Evolutionary conservation across 108 stramenopile genomes (phyloP), one percentile per base, ranked within the genome.

Genomic region (Halocafeteria seosinensis): DNA sequence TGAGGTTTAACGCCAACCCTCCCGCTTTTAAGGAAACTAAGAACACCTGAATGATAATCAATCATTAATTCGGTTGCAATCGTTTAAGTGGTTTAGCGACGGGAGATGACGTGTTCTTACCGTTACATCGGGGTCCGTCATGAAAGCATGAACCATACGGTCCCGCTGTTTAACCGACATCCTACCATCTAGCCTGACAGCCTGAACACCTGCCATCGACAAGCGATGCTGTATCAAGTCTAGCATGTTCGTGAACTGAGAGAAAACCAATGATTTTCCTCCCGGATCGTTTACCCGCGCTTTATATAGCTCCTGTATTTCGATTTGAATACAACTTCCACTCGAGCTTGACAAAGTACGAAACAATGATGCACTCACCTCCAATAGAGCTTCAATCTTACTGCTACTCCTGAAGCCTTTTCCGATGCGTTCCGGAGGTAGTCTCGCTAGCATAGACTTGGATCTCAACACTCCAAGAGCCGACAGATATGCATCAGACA

Each of bases 261-360:
- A 87, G 68, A 99, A 99, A 0, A 99, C 92, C 36, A 99, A 85
- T 1, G 91, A 92, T 75, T 99, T 99, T 68, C 79, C 81, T 12
- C 91, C 88, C 0, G 87, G 88, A 63, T 90, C 89, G n/a, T 71
- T 70, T 51, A 73, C 65, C 29, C 86, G 76, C 91, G 92, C 91
- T 25, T 58, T 62, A 32, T 90, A 76, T 9, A 99, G 72, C 65
- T 91, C n/a, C n/a, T n/a, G n/a, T n/a, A n/a, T n/a, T n/a, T n/a
- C n/a, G n/a, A n/a, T n/a, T n/a, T n/a, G n/a, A n/a, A n/a, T n/a
- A n/a, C n/a, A n/a, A n/a, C n/a, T n/a, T n/a, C n/a, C n/a, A n/a
- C n/a, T n/a, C n/a, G n/a, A n/a, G n/a, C n/a, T n/a, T n/a, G n/a
- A n/a, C n/a, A n/a, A n/a, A n/a, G n/a, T n/a, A n/a, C n/a, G n/a